Evolutionary conservation across 169 alveolate species (phyloP), one percentile per base, ranked within the genome.

Genomic region (Theileria equi): DNA sequence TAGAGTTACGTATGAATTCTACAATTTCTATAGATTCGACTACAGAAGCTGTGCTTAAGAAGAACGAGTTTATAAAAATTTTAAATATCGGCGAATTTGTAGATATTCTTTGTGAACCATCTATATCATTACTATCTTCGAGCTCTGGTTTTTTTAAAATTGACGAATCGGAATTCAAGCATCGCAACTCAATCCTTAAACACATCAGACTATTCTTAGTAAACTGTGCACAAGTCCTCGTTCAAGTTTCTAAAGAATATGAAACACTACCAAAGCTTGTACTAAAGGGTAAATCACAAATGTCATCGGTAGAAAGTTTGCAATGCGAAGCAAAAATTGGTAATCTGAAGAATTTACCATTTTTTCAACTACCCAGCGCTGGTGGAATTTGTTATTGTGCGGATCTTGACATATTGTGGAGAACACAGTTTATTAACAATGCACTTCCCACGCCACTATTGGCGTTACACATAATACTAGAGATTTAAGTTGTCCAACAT

Each of bases 361-460:
- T 74, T 25, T 74, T 74, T 65, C 29, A 41, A 6, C 49, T 74
- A 38, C 78, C 80, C 3, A 44, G 60, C 44, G 49, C 84, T 21
- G 67, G 78, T 0, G 25, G 32, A 26, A 43, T 44, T 11, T 74
- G 77, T 54, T 74, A 60, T 58, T 35, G 76, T n/a, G 29, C 49
- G 26, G 48, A 60, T 48, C 57, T 60, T 36, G 84, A 74, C 58
- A 69, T 64, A 25, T 29, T 74, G 32, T 74, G 73, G 70, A 41
- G 84, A 40, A 32, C 58, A 16, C 84, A 74, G 44, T 45, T 58
- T 47, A 62, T 74, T 34, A 7, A 45, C 45, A 63, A 58, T 67
- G 64, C 84, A 5, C 71, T 74, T 43, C 84, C 84, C n/a, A 54
- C 32, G 50, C 81, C 72, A 23, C 61, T 74, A 11, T 17, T 64